A percentile compares a stretch with the other conserved stretches of the same genome.
These are phyloP conservation scores for Solanum bulbocastanum DNA, from an alignment of 257 asterid genomes.

Conservation along the genomic window DNA sequence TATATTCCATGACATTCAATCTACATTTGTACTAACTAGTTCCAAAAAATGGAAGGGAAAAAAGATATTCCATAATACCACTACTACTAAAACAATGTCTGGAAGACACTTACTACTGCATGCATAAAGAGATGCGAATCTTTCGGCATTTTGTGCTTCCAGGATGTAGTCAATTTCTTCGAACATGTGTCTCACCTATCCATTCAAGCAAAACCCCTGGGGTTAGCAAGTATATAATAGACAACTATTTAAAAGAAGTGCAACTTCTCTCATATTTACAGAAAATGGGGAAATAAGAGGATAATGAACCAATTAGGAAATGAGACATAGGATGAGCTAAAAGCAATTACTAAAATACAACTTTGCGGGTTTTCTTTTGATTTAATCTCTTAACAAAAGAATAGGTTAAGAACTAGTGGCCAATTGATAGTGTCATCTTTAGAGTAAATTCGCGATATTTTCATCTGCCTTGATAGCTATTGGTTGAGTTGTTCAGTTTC, in stretches of 20 bases:
- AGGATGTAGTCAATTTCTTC: slow-evolving; percentile 92
- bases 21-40: not conserved
- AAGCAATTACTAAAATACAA: not conserved
- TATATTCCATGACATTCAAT: not conserved
- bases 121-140: slow-evolving; percentile 76
- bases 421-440: not conserved
- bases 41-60: not conserved
- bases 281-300: not conserved
- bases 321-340: not conserved
- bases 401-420: not conserved
- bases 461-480: not conserved
- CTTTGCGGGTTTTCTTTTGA: not conserved
- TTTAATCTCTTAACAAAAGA: not conserved
- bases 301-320: not conserved
- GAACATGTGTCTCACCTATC: slow-evolving; percentile 95
- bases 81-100: not conserved
- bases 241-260: not conserved
- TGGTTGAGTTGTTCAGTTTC: not conserved
- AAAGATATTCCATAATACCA: not conserved
- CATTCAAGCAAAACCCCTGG: slow-evolving; percentile 22
- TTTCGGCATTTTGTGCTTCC: slow-evolving; percentile 97
- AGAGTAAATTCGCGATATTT: not conserved
- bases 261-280: not conserved
- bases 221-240: slow-evolving; percentile 7
- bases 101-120: slow-evolving; percentile 41